phyloP scores from a whole-genome alignment of 257 asterid genomes.

The Petrea volubilis region DNA sequence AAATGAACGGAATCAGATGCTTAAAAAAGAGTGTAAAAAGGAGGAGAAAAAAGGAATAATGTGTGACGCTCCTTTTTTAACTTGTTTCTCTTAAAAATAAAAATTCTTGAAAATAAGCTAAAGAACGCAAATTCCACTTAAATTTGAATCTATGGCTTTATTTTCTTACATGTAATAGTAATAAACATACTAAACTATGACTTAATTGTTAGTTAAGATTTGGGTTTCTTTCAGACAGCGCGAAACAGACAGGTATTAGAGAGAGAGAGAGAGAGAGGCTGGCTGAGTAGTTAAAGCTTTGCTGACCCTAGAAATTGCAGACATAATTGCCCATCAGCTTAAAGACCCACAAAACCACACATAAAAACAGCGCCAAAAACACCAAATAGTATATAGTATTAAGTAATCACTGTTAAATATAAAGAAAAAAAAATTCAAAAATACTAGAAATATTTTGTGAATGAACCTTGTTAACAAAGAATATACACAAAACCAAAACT shows the following conservation, averaged over 20 bases:
- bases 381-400: background rate
- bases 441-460: background rate
- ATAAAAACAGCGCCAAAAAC: slow-evolving; percentile 12
- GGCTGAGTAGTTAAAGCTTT: slow-evolving; percentile 27
- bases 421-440: background rate
- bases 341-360: slow-evolving; percentile 26
- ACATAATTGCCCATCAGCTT: slow-evolving; percentile 31
- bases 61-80: slow-evolving; percentile 7
- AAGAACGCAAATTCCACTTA: background rate
- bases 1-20: slow-evolving; percentile 39
- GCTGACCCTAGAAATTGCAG: slow-evolving; percentile 39
- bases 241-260: slow-evolving; percentile 33
- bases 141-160: background rate
- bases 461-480: background rate
- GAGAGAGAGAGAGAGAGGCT: slow-evolving; percentile 7
- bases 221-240: slow-evolving; percentile 21
- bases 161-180: background rate
- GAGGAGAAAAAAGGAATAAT: background rate
- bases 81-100: background rate
- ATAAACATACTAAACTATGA: slow-evolving; percentile 5
- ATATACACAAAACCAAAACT: slow-evolving; percentile 7
- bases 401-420: too few relatives aligned
- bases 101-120: background rate
- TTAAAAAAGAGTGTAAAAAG: background rate
- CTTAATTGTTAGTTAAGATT: slow-evolving; percentile 23